phyloP scores from a whole-genome alignment of 2,329 filamentous ascomycete species.

The Anisogramma anomala region DNA sequence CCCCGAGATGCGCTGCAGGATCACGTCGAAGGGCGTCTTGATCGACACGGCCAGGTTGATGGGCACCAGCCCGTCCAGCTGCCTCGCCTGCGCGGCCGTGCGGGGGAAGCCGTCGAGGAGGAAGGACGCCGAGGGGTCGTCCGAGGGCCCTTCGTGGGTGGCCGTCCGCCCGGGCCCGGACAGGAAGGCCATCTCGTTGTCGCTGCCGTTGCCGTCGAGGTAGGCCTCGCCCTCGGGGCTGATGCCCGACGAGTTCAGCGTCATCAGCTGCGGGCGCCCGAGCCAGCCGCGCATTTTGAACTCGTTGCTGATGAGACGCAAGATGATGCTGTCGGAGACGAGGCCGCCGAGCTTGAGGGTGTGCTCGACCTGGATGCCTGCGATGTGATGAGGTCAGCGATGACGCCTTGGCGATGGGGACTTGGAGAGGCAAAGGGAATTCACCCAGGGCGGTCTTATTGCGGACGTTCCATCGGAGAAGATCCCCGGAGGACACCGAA shows the following conservation, averaged over 20 bases:
- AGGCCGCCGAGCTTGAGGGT: slow-evolving; percentile 80
- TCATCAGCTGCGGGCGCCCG: slow-evolving; percentile 37
- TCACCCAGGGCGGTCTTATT: slow-evolving; percentile 73
- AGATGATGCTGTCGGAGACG: slow-evolving; percentile 85
- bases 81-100: slow-evolving; percentile 66
- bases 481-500: slow-evolving; percentile 85
- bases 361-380: slow-evolving; percentile 81
- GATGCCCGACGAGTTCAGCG: slow-evolving; percentile 36
- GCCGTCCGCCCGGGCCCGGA: slow-evolving; percentile 27
- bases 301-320: slow-evolving; percentile 85
- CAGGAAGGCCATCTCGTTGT: slow-evolving; percentile 31
- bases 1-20: slow-evolving; percentile 79
- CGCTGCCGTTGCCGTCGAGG: slow-evolving; percentile 18
- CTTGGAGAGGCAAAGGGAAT: slow-evolving; percentile 17
- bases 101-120: slow-evolving; percentile 94
- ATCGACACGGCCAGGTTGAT: slow-evolving; percentile 89
- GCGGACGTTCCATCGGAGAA: slow-evolving; percentile 87
- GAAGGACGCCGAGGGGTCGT: slow-evolving; percentile 73
- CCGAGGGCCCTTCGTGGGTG: slow-evolving; percentile 37
- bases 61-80: slow-evolving; percentile 72
- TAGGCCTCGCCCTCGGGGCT: slow-evolving; percentile 24
- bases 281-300: slow-evolving; percentile 81
- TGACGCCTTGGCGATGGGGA: not conserved
- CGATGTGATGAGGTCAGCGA: slow-evolving; percentile 5
- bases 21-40: slow-evolving; percentile 73